These are phyloP conservation scores for Forsythia viridissima DNA, from an alignment of 257 asterid species.

Conservation along the genomic window DNA sequence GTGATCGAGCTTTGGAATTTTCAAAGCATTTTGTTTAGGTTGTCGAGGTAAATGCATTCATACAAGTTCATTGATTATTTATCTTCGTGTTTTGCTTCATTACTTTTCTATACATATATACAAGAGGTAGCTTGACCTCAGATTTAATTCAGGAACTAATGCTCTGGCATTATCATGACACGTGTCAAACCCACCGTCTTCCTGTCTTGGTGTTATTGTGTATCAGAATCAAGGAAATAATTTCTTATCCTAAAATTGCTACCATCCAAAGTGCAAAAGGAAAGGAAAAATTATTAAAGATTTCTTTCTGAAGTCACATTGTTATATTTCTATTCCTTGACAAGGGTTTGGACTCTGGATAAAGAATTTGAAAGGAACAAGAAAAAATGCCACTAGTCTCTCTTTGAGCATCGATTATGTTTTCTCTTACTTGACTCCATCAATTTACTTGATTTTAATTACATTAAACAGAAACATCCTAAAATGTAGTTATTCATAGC, in stretches of 20 bases:
- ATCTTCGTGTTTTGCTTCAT: too few species aligned
- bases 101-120: not conserved
- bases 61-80: not conserved
- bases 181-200: not conserved
- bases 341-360: not conserved
- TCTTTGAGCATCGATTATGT: not conserved
- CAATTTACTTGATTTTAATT: not conserved
- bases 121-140: not conserved
- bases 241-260: not conserved
- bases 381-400: not conserved
- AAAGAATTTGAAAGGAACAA: not conserved
- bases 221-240: not conserved
- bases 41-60: not conserved
- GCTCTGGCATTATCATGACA: not conserved
- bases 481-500: not conserved
- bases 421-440: not conserved
- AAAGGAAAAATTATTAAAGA: not conserved
- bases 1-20: not conserved
- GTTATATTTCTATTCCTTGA: not conserved
- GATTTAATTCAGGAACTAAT: not conserved
- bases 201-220: not conserved
- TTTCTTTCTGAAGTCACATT: constrained; percentile 6
- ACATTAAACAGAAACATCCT: not conserved
- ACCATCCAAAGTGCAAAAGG: not conserved
- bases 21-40: not conserved